Evolutionary conservation across 2,329 filamentous ascomycete species (phyloP).

Genomic region (Apiospora hydei): DNA sequence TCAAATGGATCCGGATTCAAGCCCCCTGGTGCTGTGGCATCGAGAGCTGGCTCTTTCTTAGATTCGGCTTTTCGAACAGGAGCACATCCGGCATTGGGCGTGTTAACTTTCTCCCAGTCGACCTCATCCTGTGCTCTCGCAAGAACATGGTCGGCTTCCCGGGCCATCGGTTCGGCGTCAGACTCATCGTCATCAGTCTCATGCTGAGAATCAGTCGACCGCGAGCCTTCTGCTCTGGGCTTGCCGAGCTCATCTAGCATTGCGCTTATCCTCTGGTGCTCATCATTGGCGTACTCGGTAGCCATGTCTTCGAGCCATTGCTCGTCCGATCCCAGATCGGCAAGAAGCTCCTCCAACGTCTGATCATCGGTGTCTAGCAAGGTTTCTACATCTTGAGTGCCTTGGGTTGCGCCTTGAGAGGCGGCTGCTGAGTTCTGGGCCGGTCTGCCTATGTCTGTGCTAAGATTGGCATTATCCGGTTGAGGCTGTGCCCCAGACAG

Average conservation of each 20-base stretch:
- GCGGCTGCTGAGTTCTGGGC: constrained; percentile 24
- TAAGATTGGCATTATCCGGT: constrained; percentile 21
- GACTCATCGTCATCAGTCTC: constrained; percentile 46
- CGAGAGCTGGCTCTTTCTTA: background rate
- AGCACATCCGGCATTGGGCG: background rate
- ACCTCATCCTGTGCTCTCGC: constrained; percentile 55
- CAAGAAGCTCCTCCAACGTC: constrained; percentile 59
- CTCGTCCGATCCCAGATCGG: constrained; percentile 47
- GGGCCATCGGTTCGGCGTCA: constrained; percentile 57
- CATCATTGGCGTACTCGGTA: constrained; percentile 38
- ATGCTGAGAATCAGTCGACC: background rate
- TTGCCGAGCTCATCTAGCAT: constrained; percentile 44
- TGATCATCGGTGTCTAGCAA: constrained; percentile 58
- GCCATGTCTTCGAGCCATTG: constrained; percentile 42
- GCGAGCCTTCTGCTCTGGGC: background rate
- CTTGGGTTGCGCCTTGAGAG: constrained; percentile 19
- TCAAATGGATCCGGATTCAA: constrained; percentile 39
- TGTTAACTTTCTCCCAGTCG: constrained; percentile 42
- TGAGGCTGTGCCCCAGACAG: constrained; percentile 31
- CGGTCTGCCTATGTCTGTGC: constrained; percentile 24
- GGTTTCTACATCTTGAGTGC: constrained; percentile 44
- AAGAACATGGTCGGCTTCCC: constrained; percentile 53
- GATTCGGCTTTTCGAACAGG: background rate
- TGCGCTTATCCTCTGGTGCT: constrained; percentile 42
- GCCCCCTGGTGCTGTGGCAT: constrained; percentile 22